A percentile compares a stretch with the other conserved stretches of the same genome.
Conservation (phyloP, 129 eudicot genomes). For the Pseudognaphalium luteoalbum region DNA sequence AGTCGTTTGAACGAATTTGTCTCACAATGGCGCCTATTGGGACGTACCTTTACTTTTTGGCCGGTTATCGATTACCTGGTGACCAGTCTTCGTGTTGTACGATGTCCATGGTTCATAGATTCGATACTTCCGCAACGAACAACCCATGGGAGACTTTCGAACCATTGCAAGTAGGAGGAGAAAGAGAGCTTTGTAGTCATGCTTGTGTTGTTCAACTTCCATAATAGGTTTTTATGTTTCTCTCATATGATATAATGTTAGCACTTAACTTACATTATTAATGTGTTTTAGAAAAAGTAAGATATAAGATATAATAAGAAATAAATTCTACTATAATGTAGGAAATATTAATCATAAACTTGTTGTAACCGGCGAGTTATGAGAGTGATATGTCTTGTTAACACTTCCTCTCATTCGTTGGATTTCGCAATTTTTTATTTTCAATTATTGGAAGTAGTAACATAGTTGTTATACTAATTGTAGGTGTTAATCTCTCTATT, state of each 20-base stretch:
- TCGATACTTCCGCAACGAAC: slow-evolving; percentile 43
- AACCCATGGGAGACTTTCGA: slow-evolving; percentile 52
- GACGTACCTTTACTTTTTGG: slow-evolving; percentile 39
- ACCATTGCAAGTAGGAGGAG: slow-evolving; percentile 42
- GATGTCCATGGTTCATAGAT: slow-evolving; percentile 44
- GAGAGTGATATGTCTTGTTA: background rate
- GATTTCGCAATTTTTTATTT: too few relatives aligned
- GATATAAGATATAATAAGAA: too few relatives aligned
- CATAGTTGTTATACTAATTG: too few relatives aligned
- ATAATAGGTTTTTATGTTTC: slow-evolving; percentile 10
- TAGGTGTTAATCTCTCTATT: too few relatives aligned
- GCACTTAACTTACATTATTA: too few relatives aligned
- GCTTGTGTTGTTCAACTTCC: slow-evolving; percentile 49
- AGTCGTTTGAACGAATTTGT: slow-evolving; percentile 30
- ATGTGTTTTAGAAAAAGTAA: too few relatives aligned
- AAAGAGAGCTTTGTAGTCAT: slow-evolving; percentile 56
- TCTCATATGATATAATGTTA: background rate
- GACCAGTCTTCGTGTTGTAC: slow-evolving; percentile 40
- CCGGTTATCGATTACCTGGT: slow-evolving; percentile 39
- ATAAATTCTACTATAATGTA: background rate
- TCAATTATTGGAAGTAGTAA: too few relatives aligned
- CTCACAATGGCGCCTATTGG: slow-evolving; percentile 61
- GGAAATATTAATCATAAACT: background rate
- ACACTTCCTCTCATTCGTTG: background rate
- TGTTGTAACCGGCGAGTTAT: too few relatives aligned